Conservation (phyloP, 352 stramenopile species). For the Phytophthora constricta region DNA sequence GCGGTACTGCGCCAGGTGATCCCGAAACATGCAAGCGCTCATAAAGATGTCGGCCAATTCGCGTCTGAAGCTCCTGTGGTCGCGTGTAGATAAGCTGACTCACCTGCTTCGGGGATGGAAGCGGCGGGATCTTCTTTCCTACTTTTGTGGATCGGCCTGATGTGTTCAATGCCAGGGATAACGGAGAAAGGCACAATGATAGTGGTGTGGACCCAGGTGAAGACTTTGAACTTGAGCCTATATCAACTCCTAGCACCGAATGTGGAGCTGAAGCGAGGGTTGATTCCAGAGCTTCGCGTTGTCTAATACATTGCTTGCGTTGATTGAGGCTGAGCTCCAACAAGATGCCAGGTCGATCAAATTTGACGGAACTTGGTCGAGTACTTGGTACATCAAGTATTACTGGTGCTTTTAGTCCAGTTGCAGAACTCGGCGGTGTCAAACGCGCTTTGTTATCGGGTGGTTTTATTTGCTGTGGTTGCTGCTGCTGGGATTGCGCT, state of each 20-base stretch:
- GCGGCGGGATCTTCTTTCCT: conserved; percentile 51
- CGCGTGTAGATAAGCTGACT: conserved; percentile 68
- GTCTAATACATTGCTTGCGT: conserved; percentile 61
- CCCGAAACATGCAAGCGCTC: conserved; percentile 46
- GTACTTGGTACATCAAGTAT: conserved; percentile 33
- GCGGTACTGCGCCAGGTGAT: conserved; percentile 50
- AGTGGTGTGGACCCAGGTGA: conserved; percentile 9
- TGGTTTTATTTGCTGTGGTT: conserved; percentile 19
- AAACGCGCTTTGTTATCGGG: conserved; percentile 8
- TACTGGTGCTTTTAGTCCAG: conserved; percentile 21
- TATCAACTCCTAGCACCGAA: conserved; percentile 68
- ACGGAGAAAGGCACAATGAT: conserved; percentile 16
- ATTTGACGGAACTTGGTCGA: conserved; percentile 60
- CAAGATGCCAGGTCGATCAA: conserved; percentile 69
- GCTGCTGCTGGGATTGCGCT: not conserved
- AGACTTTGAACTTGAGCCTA: conserved; percentile 28
- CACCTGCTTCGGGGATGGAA: conserved; percentile 68
- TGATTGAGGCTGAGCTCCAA: conserved; percentile 76
- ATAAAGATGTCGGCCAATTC: conserved; percentile 71
- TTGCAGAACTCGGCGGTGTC: conserved; percentile 25
- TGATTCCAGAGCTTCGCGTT: conserved; percentile 51
- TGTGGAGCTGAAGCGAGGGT: conserved; percentile 49
- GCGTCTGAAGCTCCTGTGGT: conserved; percentile 69
- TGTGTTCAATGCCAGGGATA: conserved; percentile 6
- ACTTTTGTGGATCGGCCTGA: conserved; percentile 10